Conservation (phyloP, 2,329 filamentous ascomycete species). For the Trichoderma atrobrunneum region DNA sequence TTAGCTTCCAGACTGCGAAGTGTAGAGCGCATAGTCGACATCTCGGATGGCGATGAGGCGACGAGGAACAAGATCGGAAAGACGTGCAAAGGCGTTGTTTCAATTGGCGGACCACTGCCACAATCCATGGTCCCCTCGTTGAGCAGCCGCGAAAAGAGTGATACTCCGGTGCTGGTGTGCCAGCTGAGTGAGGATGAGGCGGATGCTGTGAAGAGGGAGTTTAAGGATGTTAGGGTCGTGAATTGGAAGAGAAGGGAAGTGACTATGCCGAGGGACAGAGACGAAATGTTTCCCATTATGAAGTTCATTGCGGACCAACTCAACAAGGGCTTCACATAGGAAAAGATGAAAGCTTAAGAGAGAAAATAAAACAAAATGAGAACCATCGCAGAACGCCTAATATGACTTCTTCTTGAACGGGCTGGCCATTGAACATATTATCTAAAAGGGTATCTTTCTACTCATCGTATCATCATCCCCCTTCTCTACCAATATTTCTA, state of each 20-base stretch:
- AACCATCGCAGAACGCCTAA: background rate
- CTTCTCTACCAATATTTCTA: background rate
- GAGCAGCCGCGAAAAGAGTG: slow-evolving; percentile 50
- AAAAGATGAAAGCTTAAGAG: background rate
- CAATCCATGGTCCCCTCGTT: slow-evolving; percentile 48
- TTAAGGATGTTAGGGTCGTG: slow-evolving; percentile 64
- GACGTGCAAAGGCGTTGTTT: slow-evolving; percentile 56
- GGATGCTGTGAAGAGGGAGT: slow-evolving; percentile 62
- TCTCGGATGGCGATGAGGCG: slow-evolving; percentile 23
- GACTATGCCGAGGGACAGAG: slow-evolving; percentile 75
- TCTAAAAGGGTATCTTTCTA: slow-evolving; percentile 27
- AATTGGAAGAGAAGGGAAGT: slow-evolving; percentile 70
- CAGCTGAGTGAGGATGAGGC: slow-evolving; percentile 62
- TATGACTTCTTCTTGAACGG: background rate
- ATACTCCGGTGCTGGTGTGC: slow-evolving; percentile 61
- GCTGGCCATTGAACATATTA: background rate
- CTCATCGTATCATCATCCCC: slow-evolving; percentile 26
- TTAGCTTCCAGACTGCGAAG: slow-evolving; percentile 47
- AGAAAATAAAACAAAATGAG: background rate
- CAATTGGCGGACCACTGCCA: slow-evolving; percentile 60
- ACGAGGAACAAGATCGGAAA: slow-evolving; percentile 20
- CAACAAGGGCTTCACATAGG: slow-evolving; percentile 18
- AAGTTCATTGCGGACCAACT: slow-evolving; percentile 71
- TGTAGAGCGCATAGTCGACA: slow-evolving; percentile 35
- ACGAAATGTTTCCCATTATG: slow-evolving; percentile 91